Evolutionary conservation across 108 stramenopile genomes (phyloP), one percentile per base, ranked within the genome.

Genomic region (Cyclostephanos invisitatus): DNA sequence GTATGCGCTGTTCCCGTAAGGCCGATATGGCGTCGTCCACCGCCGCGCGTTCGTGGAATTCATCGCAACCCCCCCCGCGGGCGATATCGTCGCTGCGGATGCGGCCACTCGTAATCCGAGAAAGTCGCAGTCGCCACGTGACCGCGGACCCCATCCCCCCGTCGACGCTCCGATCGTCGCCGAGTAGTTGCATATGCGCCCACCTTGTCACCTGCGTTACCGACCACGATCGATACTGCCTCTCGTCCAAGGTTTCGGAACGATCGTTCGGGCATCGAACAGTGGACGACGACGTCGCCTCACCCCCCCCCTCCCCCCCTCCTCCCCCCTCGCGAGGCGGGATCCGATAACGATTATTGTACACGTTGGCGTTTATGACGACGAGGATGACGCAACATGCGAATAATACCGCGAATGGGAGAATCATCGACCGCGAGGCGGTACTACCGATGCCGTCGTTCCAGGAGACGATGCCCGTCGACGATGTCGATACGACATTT

Each of bases 211-310:
- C 77, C 28, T 77, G 69, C 12, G 48, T 29, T 0, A 62, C 60
- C 20, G 62, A 48, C 77, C 77, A 77, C 2, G 64, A 77, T 63
- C 35, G 36, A 63, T 64, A 77, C 15, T 70, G 37, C 12, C 68
- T 62, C 46, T 62, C 75, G 46, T 66, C 68, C 47, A 55, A 27
- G 0, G 6, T 6, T 53, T 21, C 22, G 20, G 24, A 53, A 24
- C 8, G 0, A 24, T 53, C 7, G 51, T 3, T 53, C 49, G 49
- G 10, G 3, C 3, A 50, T 50, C 7, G 10, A 21, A 20, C 18
- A 21, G 24, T 1, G 8, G 20, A 21, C 24, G 51, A 53, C 21
- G 18, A 53, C 21, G 51, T 50, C 10, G 4, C n/a, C n/a, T n/a
- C n/a, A n/a, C n/a, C n/a, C n/a, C n/a, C n/a, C n/a, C n/a, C n/a